Base-by-base conservation (phyloP, 78 protist species). In the Trichosphaerium sp. region DNA sequence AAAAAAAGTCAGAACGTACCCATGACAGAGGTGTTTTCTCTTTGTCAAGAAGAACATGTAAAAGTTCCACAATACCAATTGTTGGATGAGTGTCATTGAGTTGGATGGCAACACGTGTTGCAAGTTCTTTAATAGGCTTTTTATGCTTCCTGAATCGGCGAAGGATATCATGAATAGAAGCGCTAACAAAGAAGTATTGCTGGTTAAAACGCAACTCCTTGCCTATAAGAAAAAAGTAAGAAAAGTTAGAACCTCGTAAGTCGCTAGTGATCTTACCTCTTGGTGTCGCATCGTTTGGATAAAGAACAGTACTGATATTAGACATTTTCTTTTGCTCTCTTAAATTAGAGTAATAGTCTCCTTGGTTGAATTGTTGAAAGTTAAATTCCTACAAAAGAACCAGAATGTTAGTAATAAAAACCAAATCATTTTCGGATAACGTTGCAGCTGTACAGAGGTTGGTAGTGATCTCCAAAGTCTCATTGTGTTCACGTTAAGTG, bases 11-110 rank as follows among this genome's bases (percentile, higher is more conserved):
- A n/a, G n/a, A n/a, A n/a, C n/a, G n/a, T n/a, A n/a, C n/a, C 83
- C 87, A 94, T 11, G 39, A 25, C 23, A 87, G 14, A 80, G 37
- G 40, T n/a, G n/a, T n/a, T 25, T 56, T 57, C 55, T 88, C 88
- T 26, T 83, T 83, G 61, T 94, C 98, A 25, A 92, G 10, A 6
- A 94, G 80, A 11, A 90, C 58, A 43, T 95, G 78, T 88, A 92
- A 61, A 43, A 83, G 38, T 56, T 89, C 94, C 21, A 79, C 86
- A 5, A 88, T 59, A 70, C 88, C 94, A 32, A 94, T 73, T 41
- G 95, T 62, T 4, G 98, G 98, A 74, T 94, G 98, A 4, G 98
- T 94, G 69, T 94, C 98, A 66, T 94, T 94, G 59, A 91, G 83
- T 70, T 94, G 98, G 52, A 94, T 75, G 41, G 90, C 90, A 21